These are phyloP conservation scores for Cladosporium halotolerans DNA, from an alignment of 2,329 filamentous ascomycete genomes.

Conservation along the genomic window DNA sequence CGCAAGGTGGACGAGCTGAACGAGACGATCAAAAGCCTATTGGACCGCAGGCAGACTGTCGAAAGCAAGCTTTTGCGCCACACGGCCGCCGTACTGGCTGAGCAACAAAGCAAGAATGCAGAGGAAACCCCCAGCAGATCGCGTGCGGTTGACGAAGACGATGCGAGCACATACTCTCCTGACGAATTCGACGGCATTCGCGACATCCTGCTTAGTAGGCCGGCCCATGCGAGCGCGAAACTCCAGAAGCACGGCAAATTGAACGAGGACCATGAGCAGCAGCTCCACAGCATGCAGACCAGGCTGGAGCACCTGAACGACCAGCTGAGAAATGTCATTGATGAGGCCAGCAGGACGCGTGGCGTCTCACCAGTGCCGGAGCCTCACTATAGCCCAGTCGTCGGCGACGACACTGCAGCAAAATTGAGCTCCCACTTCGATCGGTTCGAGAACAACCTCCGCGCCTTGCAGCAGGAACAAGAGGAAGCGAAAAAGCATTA, in stretches of 20 bases:
- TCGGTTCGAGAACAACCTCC: slow-evolving; percentile 24
- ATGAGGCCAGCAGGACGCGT: slow-evolving; percentile 23
- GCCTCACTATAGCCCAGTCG: slow-evolving; percentile 12
- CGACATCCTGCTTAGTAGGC: slow-evolving; percentile 25
- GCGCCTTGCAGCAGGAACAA: slow-evolving; percentile 23
- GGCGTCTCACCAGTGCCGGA: slow-evolving; percentile 21
- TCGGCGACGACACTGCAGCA: slow-evolving; percentile 12
- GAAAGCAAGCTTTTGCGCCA: slow-evolving; percentile 77
- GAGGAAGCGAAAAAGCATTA: slow-evolving; percentile 21
- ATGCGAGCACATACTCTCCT: slow-evolving; percentile 20
- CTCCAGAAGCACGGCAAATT: slow-evolving; percentile 17
- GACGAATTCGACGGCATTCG: slow-evolving; percentile 51
- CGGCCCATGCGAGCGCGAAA: slow-evolving; percentile 13
- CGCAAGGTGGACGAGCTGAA: slow-evolving; percentile 81
- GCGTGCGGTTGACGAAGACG: slow-evolving; percentile 16
- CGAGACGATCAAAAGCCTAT: slow-evolving; percentile 69
- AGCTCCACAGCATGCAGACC: slow-evolving; percentile 26
- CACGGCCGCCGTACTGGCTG: slow-evolving; percentile 84
- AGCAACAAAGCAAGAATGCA: slow-evolving; percentile 62
- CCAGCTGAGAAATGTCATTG: slow-evolving; percentile 26
- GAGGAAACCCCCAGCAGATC: slow-evolving; percentile 13
- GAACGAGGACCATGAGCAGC: slow-evolving; percentile 24
- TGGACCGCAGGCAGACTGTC: slow-evolving; percentile 68
- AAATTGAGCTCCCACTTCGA: slow-evolving; percentile 21
- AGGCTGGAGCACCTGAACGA: slow-evolving; percentile 28